Percentiles rank a stretch among this genome's conserved stretches.
These are phyloP conservation scores for Coniferiporia sulphurascens DNA, from an alignment of 1,284 basidiomycete genomes.

Conservation along the genomic window DNA sequence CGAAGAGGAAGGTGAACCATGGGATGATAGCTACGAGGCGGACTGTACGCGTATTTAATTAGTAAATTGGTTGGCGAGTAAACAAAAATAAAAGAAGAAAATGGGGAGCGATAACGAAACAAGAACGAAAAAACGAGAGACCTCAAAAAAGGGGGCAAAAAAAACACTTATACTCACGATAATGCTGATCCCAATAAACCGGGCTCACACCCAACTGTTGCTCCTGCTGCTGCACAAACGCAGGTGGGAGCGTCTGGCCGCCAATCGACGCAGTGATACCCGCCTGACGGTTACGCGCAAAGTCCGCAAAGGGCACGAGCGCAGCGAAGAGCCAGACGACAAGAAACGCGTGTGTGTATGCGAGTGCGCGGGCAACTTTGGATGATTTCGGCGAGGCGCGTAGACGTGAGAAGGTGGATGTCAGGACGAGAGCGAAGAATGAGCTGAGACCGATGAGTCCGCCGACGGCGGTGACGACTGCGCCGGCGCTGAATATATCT, in stretches of 20 bases:
- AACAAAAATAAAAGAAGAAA: no score
- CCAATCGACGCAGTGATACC: constrained; percentile 40
- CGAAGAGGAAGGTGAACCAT: constrained; percentile 46
- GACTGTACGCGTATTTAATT: constrained; percentile 32
- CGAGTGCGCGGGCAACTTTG: constrained; percentile 31
- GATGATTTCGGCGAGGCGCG: neutral
- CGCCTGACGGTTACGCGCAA: constrained; percentile 45
- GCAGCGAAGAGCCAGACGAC: constrained; percentile 48
- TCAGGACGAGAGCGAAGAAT: constrained; percentile 29
- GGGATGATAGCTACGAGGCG: constrained; percentile 42
- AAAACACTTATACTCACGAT: constrained; percentile 32
- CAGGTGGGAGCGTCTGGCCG: constrained; percentile 33
- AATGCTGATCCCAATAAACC: constrained; percentile 43
- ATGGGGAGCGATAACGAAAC: neutral
- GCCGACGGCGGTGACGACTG: constrained; percentile 41
- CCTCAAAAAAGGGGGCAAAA: neutral
- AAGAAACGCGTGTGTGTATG: constrained; percentile 39
- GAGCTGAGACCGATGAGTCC: constrained; percentile 39
- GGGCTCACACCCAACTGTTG: constrained; percentile 37
- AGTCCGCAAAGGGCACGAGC: constrained; percentile 47
- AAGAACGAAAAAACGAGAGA: neutral
- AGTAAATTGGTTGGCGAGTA: no score
- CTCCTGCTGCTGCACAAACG: constrained; percentile 36
- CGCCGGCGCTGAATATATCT: constrained; percentile 45
- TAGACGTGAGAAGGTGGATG: constrained; percentile 24